These are phyloP conservation scores for Eucalyptus curtisii DNA, from an alignment of 345 rosid species.

Conservation along the genomic window DNA sequence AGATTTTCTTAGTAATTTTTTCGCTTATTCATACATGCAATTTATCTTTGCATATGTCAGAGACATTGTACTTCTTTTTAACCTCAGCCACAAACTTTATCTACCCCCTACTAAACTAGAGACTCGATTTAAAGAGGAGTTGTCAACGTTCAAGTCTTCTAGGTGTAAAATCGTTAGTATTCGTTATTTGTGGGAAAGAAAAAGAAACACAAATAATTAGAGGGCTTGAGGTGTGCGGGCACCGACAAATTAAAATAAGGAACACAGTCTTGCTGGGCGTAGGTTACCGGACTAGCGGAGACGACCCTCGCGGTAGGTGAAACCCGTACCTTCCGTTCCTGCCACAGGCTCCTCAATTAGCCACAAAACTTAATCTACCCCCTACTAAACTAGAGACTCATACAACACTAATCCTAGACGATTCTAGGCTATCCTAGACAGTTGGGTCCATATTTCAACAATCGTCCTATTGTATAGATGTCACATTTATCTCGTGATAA, in stretches of 20 bases:
- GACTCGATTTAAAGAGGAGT: no score
- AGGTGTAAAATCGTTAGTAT: no score
- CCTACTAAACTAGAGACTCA: background rate
- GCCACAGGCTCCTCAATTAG: no score
- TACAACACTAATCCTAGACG: background rate
- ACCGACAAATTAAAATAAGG: accelerated
- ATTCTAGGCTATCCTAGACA: background rate
- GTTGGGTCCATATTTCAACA: background rate
- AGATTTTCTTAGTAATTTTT: background rate
- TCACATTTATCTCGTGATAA: background rate
- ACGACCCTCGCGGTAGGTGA: accelerated
- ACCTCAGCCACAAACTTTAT: background rate
- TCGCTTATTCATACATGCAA: background rate
- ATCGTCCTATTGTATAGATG: background rate
- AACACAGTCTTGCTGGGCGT: accelerated
- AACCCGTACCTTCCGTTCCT: no score
- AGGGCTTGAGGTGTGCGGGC: accelerated
- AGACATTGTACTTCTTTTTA: background rate
- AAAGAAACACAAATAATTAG: no score
- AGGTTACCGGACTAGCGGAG: accelerated
- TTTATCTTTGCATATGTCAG: background rate
- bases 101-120: background rate
- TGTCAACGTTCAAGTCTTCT: no score
- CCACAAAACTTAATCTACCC: background rate
- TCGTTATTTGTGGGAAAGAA: no score